Conservation (phyloP, 768 basidiomycete genomes). For the Gymnopilus junonius region DNA sequence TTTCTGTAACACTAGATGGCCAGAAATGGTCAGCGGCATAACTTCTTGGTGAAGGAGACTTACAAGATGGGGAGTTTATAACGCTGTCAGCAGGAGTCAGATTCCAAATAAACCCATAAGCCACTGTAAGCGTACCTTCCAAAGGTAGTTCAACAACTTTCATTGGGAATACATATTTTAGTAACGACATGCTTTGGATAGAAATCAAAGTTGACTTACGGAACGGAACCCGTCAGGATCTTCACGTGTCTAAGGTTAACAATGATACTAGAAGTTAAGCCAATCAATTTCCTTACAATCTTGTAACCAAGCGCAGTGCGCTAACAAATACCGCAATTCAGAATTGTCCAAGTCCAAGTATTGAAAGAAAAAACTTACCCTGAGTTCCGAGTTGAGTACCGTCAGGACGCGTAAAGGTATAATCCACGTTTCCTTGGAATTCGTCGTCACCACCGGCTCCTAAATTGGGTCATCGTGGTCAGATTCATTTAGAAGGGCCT, state of each 20-base stretch:
- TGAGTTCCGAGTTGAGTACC: conserved; percentile 67
- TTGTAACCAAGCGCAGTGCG: conserved; percentile 69
- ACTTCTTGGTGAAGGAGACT: not conserved
- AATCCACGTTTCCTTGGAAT: conserved; percentile 63
- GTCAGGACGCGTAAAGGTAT: conserved; percentile 66
- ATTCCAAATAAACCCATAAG: not conserved
- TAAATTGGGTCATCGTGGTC: conserved; percentile 22
- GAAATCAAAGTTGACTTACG: conserved; percentile 34
- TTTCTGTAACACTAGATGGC: conserved; percentile 65
- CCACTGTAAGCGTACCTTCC: conserved; percentile 48
- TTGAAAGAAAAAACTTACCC: conserved; percentile 38
- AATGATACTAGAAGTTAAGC: not conserved
- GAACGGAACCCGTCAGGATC: conserved; percentile 72
- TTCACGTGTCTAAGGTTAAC: conserved; percentile 20
- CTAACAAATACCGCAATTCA: conserved; percentile 28
- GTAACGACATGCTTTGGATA: not conserved
- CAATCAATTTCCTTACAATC: conserved; percentile 49
- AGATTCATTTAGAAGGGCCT: not conserved
- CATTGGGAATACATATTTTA: conserved; percentile 5
- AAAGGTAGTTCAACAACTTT: conserved; percentile 69
- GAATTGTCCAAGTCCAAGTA: not conserved
- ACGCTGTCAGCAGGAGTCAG: conserved; percentile 46
- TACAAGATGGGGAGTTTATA: conserved; percentile 48
- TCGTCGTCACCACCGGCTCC: conserved; percentile 66
- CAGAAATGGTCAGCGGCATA: conserved; percentile 3